phyloP scores from a whole-genome alignment of 257 asterid species.

The Ballota nigra region DNA sequence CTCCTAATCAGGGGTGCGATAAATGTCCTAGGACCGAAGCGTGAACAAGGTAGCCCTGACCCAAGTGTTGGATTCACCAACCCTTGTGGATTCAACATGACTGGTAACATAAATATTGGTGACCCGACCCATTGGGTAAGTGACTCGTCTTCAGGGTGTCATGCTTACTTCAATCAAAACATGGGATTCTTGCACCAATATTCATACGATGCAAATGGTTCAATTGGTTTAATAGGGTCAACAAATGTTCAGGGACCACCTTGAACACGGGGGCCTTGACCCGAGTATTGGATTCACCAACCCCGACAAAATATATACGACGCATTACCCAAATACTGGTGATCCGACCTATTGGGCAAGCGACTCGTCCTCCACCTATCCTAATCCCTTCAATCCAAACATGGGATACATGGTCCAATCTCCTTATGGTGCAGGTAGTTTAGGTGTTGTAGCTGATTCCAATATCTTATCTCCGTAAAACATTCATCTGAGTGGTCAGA shows the following conservation, averaged over 20 bases:
- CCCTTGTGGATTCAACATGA: background rate
- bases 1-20: too few relatives aligned
- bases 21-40: background rate
- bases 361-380: too few relatives aligned
- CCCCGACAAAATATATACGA: background rate
- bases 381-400: too few relatives aligned
- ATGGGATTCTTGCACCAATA: background rate
- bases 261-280: background rate
- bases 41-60: background rate
- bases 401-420: too few relatives aligned
- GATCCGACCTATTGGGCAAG: too few relatives aligned
- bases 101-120: background rate
- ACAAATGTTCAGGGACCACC: background rate
- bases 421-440: background rate
- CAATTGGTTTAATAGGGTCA: background rate
- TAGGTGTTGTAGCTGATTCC: background rate
- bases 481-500: too few relatives aligned
- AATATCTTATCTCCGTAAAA: background rate
- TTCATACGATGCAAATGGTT: background rate
- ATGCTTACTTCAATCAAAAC: background rate
- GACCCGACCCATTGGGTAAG: background rate
- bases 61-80: background rate
- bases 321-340: background rate
- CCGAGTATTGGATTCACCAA: background rate
- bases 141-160: background rate